Base-by-base conservation (phyloP, 2,329 filamentous ascomycete genomes). In the Sclerotinia minor region DNA sequence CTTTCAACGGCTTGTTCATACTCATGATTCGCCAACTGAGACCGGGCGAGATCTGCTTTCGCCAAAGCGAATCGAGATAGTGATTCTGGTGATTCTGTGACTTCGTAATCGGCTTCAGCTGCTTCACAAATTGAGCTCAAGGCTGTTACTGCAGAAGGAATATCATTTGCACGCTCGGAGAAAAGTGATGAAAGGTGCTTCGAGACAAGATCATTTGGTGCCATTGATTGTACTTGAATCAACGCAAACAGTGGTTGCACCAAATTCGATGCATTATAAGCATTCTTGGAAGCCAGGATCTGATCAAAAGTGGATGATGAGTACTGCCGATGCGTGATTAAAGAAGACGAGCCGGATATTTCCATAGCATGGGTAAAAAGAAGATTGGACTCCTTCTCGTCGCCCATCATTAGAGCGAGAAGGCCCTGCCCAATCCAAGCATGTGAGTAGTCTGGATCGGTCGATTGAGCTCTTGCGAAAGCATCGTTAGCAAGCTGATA, bases 361-460 rank as follows among this genome's bases (percentile, higher is more conserved):
- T 96, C 94, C 81, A 97, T 95, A 0, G 95, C 94, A 76, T 99
- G 95, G 1, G 92, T 94, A 76, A 97, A 97, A 13, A 98, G 85
- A 15, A 89, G 88, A 29, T 92, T 85, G 1, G 94, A 94, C 79
- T 97, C 93, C 69, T 86, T 87, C 0, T 81, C 73, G 70, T 96
- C 89, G 1, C 92, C 93, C 19, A 71, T 71, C 61, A 87, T 85
- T 38, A 94, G 83, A 5, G 95, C 93, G 64, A 98, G 84, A 35
- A 97, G 84, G 0, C 92, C 94, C 79, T 98, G 94, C 0, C 95
- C 95, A 9, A 98, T 82, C 96, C 95, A 99, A 21, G 94, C 94
- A 75, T 94, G 88, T 0, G 93, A 89, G 76, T 94, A 97, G 72
- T 97, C 94, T 0, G 96, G 95, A 77, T 99, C 96, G 5, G 91